Evolutionary conservation across 345 rosid genomes (phyloP).

Genomic region (Garcia nutans): DNA sequence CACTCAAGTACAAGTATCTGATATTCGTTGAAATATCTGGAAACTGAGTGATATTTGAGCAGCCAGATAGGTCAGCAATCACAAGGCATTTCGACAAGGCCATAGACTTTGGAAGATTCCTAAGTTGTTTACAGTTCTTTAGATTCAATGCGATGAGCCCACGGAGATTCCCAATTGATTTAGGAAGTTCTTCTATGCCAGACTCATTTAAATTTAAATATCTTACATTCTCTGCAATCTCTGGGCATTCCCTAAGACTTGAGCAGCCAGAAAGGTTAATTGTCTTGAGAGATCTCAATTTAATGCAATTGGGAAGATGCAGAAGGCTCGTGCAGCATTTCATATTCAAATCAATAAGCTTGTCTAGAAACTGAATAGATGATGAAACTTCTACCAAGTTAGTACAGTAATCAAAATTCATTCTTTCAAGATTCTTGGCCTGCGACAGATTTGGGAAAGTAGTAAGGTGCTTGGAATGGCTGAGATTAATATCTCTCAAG

Average conservation of each 20-base stretch:
- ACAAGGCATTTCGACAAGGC: too few relatives aligned
- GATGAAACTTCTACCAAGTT: background rate
- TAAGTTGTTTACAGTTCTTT: slow-evolving; percentile 11
- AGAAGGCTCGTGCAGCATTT: background rate
- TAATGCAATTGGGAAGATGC: background rate
- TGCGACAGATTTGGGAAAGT: background rate
- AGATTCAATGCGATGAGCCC: background rate
- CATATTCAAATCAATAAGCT: background rate
- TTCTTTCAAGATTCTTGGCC: slow-evolving; percentile 10
- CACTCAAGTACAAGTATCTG: too few relatives aligned
- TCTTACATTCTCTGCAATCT: background rate
- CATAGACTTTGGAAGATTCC: too few relatives aligned
- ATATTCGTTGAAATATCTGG: too few relatives aligned
- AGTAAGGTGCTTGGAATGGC: background rate
- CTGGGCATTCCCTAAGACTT: background rate
- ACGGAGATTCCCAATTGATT: background rate
- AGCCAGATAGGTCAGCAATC: too few relatives aligned
- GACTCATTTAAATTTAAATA: slow-evolving; percentile 14
- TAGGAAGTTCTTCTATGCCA: slow-evolving; percentile 11
- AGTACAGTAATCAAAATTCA: background rate
- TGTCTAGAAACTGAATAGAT: background rate
- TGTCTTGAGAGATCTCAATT: too few relatives aligned
- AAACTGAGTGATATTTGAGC: too few relatives aligned
- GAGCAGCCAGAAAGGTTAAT: slow-evolving; percentile 15
- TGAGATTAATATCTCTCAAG: background rate